phyloP scores from a whole-genome alignment of 108 stramenopile species.

The Pseudonitzschia delicatissima region DNA sequence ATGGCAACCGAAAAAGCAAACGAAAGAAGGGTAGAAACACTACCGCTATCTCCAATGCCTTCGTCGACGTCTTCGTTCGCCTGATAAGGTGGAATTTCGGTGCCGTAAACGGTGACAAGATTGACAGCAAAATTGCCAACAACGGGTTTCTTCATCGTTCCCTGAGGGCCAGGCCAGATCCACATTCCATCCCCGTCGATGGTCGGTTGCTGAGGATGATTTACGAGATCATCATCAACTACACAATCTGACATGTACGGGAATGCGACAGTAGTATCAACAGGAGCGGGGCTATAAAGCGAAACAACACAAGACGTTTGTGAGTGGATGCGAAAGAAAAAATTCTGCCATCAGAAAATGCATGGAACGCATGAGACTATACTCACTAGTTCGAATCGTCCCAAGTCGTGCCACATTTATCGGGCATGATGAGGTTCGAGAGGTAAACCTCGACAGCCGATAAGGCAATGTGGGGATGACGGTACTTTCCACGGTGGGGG shows the following conservation, averaged over 20 bases:
- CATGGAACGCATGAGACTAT: too few species aligned
- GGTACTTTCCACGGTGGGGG: slow-evolving; percentile 1
- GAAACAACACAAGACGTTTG: too few species aligned
- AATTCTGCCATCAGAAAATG: too few species aligned
- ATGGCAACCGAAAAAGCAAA: too few species aligned
- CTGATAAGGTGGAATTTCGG: too few species aligned
- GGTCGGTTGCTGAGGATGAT: neutral
- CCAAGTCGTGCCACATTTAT: slow-evolving; percentile 3
- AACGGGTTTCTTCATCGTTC: neutral
- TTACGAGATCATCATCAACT: neutral
- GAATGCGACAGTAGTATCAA: slow-evolving; percentile 3
- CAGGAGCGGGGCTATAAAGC: neutral
- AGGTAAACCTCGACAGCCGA: neutral
- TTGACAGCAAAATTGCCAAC: neutral
- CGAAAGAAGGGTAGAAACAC: too few species aligned
- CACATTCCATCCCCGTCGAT: neutral
- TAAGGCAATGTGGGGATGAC: slow-evolving; percentile 5
- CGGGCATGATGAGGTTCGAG: slow-evolving; percentile 4
- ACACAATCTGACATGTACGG: neutral
- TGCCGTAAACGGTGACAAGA: too few species aligned
- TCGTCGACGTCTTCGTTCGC: too few species aligned
- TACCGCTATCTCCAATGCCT: too few species aligned
- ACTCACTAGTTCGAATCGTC: slow-evolving; percentile 11
- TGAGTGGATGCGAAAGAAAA: too few species aligned
- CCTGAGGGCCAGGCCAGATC: neutral